These are phyloP conservation scores for Lepidium sativum DNA, from an alignment of 345 rosid genomes.

Conservation along the genomic window DNA sequence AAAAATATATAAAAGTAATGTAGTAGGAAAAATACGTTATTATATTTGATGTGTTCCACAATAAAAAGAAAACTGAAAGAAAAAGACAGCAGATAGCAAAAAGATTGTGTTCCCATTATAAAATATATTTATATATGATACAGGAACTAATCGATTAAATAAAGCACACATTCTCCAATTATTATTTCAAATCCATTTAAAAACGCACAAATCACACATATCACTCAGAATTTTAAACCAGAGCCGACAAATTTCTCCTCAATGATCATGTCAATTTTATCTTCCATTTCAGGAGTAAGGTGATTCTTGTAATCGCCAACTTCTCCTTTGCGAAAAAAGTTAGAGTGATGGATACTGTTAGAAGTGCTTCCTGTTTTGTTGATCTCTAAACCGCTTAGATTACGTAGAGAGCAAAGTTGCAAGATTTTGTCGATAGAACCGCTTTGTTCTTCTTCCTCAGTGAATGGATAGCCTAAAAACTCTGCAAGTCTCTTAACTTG, in stretches of 20 bases:
- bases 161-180: no score
- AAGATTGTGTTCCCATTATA: no score
- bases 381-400: slow-evolving; percentile 32
- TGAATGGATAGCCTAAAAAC: slow-evolving; percentile 36
- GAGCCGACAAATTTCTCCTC: slow-evolving; percentile 20
- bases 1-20: no score
- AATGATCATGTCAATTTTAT: slow-evolving; percentile 22
- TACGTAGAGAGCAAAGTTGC: slow-evolving; percentile 33
- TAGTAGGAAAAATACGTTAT: no score
- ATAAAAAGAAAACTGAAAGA: no score
- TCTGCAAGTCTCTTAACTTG: slow-evolving; percentile 26
- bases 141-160: no score
- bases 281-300: slow-evolving; percentile 29
- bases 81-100: no score
- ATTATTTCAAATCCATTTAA: no score
- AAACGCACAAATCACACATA: neutral
- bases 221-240: slow-evolving; percentile 18
- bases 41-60: no score
- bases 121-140: no score
- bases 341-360: neutral
- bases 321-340: slow-evolving; percentile 35
- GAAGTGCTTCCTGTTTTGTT: slow-evolving; percentile 26
- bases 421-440: slow-evolving; percentile 22
- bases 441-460: slow-evolving; percentile 23
- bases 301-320: slow-evolving; percentile 35